Base-by-base conservation (phyloP, 2,329 filamentous ascomycete species). In the Phaeosphaeria sp. region DNA sequence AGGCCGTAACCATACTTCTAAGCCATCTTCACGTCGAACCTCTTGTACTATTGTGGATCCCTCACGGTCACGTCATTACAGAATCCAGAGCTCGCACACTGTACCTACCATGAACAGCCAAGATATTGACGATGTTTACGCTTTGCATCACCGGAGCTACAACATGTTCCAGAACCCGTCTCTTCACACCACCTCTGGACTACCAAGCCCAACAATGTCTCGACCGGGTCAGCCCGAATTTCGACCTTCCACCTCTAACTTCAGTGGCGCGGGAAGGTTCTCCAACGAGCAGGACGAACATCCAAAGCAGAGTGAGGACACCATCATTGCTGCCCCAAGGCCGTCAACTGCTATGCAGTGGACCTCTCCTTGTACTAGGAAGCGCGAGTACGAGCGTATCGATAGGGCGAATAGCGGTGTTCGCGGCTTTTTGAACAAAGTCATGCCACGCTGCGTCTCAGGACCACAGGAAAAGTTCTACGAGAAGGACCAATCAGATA, bases 131-230 rank as follows among this genome's bases (percentile, higher is more conserved):
- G 75, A 77, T 51, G 74, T 76, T 15, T 68, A 77, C 1, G 76
- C 76, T 13, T 66, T 78, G 30, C 76, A 78, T 60, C 76, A 75
- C 51, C 74, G 76, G 61, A 75, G 72, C 52, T 77, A 73, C 58
- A 74, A 65, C 55, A 61, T 78, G 43, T 76, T 76, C 52, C 64
- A 69, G 6, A 73, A 72, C 45, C 65, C 71, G 22, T 67, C 67
- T n/a, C 69, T 74, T 42, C 67, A 72, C 25, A 51, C 71, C 21
- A 54, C 56, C 18, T 67, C 68, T 3, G 61, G 55, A 8, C 57
- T 67, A 6, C 62, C 67, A 17, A 70, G 65, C 30, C 65, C 71
- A 39, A 58, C 63, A 8, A 53, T 68, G 27, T 70, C 68, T 57
- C 63, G 60, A 43, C 51, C 62, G 20, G 65, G 67, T 21, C 44